Base-by-base conservation (phyloP, 768 basidiomycete genomes). In the Leccinum olivaceopallidum region DNA sequence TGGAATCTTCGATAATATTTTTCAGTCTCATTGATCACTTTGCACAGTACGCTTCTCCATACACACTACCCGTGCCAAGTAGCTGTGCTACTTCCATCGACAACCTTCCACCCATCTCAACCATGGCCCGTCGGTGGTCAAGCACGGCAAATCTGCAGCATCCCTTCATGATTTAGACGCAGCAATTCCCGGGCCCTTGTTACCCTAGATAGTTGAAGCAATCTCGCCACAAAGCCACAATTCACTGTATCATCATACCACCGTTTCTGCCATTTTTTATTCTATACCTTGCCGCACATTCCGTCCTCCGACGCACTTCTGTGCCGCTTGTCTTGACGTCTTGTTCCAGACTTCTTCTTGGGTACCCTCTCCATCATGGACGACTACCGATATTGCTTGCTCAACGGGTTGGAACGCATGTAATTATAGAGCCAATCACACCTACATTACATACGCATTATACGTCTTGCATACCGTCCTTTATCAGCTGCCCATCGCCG, bases 101-200 rank as follows among this genome's bases (percentile, higher is more conserved):
- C 52, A 74, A 73, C 59, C 69, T 74, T 10, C 72, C 73, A 0
- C 65, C 74, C 52, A 77, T 76, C 53, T 75, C 76, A 3, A 66
- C 74, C 2, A 66, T 78, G 66, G 66, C 70, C n/a, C 71, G 76
- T 42, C 72, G 77, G 20, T 77, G 76, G 76, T 71, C 77, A 2
- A 68, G 64, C 47, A 67, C 76, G n/a, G 65, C 72, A 6, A 73
- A 63, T 20, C 65, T 71, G 28, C 74, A 74, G 26, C 67, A 73
- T 20, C 70, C 71, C 10, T 77, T 77, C 18, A 66, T 76, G 64
- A 62, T 74, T 71, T 73, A 75, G 72, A 72, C 30, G 57, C 59
- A 59, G 50, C 60, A 60, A 20, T 34, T n/a, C 53, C 39, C 55
- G 30, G 56, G 44, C 32, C 48, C 50, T 56, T 52, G 49, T 36